phyloP scores from a whole-genome alignment of 2,329 filamentous ascomycete genomes.

The Ophiocordyceps unilateralis region DNA sequence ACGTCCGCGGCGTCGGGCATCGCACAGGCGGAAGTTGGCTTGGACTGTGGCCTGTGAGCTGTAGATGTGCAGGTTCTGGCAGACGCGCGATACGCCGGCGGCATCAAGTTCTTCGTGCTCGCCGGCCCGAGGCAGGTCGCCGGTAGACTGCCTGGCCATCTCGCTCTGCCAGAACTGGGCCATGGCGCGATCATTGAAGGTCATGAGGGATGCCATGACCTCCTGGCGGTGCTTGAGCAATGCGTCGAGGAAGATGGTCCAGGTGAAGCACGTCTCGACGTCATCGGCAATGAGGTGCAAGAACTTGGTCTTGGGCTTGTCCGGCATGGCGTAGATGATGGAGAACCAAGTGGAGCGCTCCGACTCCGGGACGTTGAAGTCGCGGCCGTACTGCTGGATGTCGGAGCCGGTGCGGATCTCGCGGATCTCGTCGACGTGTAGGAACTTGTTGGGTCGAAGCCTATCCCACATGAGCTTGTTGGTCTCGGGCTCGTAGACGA shows the following conservation, averaged over 20 bases:
- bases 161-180: constrained; percentile 74
- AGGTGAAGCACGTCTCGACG: constrained; percentile 53
- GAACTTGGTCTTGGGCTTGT: constrained; percentile 67
- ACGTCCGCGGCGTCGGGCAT: constrained; percentile 42
- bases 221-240: constrained; percentile 77
- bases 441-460: constrained; percentile 58
- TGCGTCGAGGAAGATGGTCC: constrained; percentile 70
- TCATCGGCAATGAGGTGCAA: constrained; percentile 76
- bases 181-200: constrained; percentile 69
- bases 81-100: constrained; percentile 63
- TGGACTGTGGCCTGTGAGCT: constrained; percentile 60
- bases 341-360: constrained; percentile 70
- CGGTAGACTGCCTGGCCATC: constrained; percentile 50
- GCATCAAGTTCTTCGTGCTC: constrained; percentile 61
- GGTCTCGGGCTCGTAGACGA: constrained; percentile 62
- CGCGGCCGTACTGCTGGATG: constrained; percentile 75
- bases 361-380: constrained; percentile 52
- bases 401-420: constrained; percentile 74
- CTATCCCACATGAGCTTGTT: constrained; percentile 83
- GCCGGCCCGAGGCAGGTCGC: constrained; percentile 28
- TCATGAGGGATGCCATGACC: constrained; percentile 76
- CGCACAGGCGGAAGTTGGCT: constrained; percentile 56
- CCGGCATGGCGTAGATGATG: constrained; percentile 67
- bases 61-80: constrained; percentile 83
- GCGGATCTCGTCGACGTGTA: constrained; percentile 91